Percentiles rank a stretch among this genome's conserved stretches.
Evolutionary conservation across 495 filamentous ascomycete species (phyloP).

Genomic region (Annulohypoxylon maeteangense): DNA sequence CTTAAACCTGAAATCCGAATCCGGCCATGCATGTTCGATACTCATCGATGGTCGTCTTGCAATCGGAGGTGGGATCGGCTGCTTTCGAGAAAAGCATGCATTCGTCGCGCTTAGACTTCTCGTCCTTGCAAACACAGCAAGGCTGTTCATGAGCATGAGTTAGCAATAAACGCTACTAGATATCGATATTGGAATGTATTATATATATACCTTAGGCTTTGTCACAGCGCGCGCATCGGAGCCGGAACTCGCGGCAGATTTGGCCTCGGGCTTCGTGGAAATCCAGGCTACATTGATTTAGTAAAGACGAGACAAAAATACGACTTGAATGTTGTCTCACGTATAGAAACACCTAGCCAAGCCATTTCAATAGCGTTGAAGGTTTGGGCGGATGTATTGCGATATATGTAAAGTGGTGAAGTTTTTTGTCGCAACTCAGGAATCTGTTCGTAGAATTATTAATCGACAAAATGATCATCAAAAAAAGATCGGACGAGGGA

Average conservation of each 20-base stretch:
- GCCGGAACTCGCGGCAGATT: slow-evolving; percentile 37
- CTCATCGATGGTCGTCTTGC: slow-evolving; percentile 79
- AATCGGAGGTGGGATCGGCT: slow-evolving; percentile 80
- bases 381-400: not conserved
- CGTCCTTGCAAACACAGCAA: slow-evolving; percentile 96
- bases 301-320: not conserved
- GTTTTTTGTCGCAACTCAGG: slow-evolving; percentile 10
- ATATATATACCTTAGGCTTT: slow-evolving; percentile 57
- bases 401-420: not conserved
- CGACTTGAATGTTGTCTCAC: slow-evolving; percentile 42
- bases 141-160: slow-evolving; percentile 65
- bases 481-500: slow-evolving; percentile 42
- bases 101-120: slow-evolving; percentile 92
- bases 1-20: slow-evolving; percentile 82
- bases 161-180: slow-evolving; percentile 1
- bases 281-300: slow-evolving; percentile 46
- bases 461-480: not conserved
- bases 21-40: slow-evolving; percentile 94
- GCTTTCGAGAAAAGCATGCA: slow-evolving; percentile 96
- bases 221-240: slow-evolving; percentile 41
- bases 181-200: not conserved
- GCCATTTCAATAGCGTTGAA: slow-evolving; percentile 44
- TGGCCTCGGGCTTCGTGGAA: slow-evolving; percentile 39
- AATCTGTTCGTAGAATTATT: slow-evolving; percentile 3
- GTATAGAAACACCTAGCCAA: slow-evolving; percentile 46